Evolutionary conservation across 371 early-diverging fungal genomes (phyloP), one percentile per base, ranked within the genome.

Genomic region (Scutellospora calospora): DNA sequence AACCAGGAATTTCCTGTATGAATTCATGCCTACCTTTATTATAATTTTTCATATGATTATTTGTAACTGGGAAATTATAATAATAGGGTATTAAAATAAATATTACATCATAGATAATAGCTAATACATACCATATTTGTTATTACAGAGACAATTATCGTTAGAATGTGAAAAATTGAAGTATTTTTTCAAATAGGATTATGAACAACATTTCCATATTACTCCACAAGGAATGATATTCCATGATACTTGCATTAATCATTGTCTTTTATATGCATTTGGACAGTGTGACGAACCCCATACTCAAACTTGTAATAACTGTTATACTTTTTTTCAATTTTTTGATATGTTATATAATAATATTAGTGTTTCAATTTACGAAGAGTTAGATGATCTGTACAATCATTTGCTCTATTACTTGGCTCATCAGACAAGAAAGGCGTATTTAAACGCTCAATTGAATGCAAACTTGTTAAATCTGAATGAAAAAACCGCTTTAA

Each of bases 221-320:
- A 69, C 69, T 20, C 14, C 35, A 1, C 1, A 66, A 31, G 66
- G 66, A 1, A 66, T 66, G 8, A 25, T 45, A 8, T 69, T 20
- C 14, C 69, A 69, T 12, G 29, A 71, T 49, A 6, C 25, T 5
- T 71, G 71, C 11, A 71, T 71, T 25, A 49, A 29, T 51, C 25
- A 71, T 71, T 71, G 25, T 49, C 14, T 71, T 25, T 29, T 41
- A 25, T 71, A 49, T 71, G 29, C 49, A 18, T 71, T 71, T 71
- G 11, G 25, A 3, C 11, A 49, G 22, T 71, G 71, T 51, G 18
- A 20, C 12, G 22, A 31, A 14, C 49, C n/a, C 25, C 49, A 71
- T 71, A 41, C 71, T 35, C 16, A 65, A n/a, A n/a, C n/a, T n/a
- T n/a, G n/a, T n/a, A n/a, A n/a, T n/a, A n/a, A n/a, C n/a, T n/a